A percentile compares a stretch with the other conserved stretches of the same genome.
phyloP scores from a whole-genome alignment of 169 alveolate species.

The Cryptosporidium sp. region DNA sequence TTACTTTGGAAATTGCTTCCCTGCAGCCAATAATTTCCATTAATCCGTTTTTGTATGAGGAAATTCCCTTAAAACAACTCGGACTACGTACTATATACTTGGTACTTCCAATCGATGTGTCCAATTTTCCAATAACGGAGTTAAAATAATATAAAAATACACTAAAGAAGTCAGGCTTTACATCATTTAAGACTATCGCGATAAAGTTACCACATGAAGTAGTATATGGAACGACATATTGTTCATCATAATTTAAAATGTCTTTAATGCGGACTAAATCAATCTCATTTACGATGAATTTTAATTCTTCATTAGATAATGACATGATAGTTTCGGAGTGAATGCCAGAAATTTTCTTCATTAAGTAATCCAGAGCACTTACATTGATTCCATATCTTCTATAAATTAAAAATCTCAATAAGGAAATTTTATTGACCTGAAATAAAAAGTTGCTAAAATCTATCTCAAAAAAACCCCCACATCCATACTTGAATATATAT shows the following conservation, averaged over 20 bases:
- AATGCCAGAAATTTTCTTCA: neutral
- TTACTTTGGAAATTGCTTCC: neutral
- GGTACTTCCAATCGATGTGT: neutral
- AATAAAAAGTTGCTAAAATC: neutral
- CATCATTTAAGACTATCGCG: neutral
- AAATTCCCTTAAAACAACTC: neutral
- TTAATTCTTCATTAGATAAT: constrained; percentile 12
- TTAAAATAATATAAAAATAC: constrained; percentile 10
- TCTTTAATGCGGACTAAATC: constrained; percentile 6
- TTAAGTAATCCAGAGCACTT: neutral
- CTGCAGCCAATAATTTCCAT: constrained; percentile 9
- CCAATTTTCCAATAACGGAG: neutral
- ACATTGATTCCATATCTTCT: neutral
- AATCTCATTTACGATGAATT: constrained; percentile 6
- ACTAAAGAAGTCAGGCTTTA: neutral
- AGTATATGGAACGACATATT: neutral
- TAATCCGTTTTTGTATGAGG: neutral
- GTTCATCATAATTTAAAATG: neutral
- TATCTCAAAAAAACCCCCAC: neutral
- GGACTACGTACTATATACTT: too few relatives aligned
- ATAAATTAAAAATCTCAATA: neutral
- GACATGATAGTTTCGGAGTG: neutral
- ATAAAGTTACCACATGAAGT: constrained; percentile 20
- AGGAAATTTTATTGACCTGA: neutral
- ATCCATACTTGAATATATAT: neutral